Evolutionary conservation across 2,329 filamentous ascomycete species (phyloP), one percentile per base, ranked within the genome.

Genomic region (Ilyonectria robusta): DNA sequence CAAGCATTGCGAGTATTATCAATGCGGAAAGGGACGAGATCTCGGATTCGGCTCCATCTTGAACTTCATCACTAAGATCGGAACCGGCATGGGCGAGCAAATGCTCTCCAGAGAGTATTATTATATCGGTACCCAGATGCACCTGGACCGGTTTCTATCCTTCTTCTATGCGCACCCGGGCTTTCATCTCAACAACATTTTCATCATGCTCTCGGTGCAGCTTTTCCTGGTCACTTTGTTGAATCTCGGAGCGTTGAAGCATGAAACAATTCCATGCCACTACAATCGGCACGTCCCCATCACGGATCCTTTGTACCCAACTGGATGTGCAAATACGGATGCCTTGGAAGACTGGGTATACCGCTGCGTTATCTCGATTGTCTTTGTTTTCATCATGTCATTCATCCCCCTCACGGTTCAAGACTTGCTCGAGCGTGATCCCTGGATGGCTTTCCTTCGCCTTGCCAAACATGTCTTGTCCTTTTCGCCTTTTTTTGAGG

Each of bases 1-100:
- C 87, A 99, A 99, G 92, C 96, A 99, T 81, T 99, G 96, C 86
- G 96, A 99, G 81, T 99, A 99, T 86, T 99, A 97, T 85, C 96
- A 99, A 85, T 99, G 96, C 81, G 96, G 96, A 81, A 99, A 99
- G 83, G 96, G 96, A 89, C 96, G 96, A 97, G 96, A 99, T 92
- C 89, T 99, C 82, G 96, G 96, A 81, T 99, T 99, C 81, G 96
- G 96, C 66, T 99, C 96, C 50, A 97, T 99, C 88, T 91, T 99
- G 72, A 99, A 99, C 89, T 99, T 99, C 88, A 99, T 96, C 7
- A 99, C 96, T 78, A 99, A 99, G 89, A 99, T 99, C 79, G 96
- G 96, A 82, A 99, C 96, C 80, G 96, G 96, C 90, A 99, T 99
- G 96, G 96, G 96, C 79, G 96, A 99, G 82, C 96, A 99, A 81